Conservation (phyloP, 2,329 filamentous ascomycete genomes). For the Chalara sp. region DNA sequence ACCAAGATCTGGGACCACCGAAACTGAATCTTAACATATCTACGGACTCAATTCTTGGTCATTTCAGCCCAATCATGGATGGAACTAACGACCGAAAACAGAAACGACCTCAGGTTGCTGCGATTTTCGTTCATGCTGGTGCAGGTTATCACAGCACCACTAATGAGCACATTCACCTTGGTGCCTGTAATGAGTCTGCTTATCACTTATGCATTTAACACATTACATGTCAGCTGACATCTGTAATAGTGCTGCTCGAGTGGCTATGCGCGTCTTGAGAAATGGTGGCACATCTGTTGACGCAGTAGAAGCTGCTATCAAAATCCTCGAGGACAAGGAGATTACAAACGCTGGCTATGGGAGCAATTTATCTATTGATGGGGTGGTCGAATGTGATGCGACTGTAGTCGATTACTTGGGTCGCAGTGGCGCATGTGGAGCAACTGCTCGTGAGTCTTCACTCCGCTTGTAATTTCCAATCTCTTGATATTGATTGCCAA, state of each 20-base stretch:
- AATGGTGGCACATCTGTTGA: conserved; percentile 76
- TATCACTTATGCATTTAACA: not conserved
- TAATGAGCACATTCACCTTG: conserved; percentile 79
- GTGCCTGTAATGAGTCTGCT: conserved; percentile 81
- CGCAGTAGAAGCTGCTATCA: conserved; percentile 84
- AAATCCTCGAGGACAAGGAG: conserved; percentile 82
- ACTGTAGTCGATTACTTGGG: conserved; percentile 87
- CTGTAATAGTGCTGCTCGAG: conserved; percentile 62
- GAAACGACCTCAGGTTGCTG: conserved; percentile 40
- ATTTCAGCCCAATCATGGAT: conserved; percentile 18
- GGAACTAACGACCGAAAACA: conserved; percentile 20
- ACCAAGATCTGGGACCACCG: not conserved
- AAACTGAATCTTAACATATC: not conserved
- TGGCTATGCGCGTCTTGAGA: conserved; percentile 75
- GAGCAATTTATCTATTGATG: conserved; percentile 88
- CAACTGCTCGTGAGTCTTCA: conserved; percentile 61
- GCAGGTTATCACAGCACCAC: conserved; percentile 86
- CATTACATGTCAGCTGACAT: conserved; percentile 1
- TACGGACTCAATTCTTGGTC: conserved; percentile 2
- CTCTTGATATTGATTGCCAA: not conserved
- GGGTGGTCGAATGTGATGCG: conserved; percentile 89
- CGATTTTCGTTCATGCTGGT: conserved; percentile 92
- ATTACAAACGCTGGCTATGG: conserved; percentile 97
- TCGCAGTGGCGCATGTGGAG: conserved; percentile 87
- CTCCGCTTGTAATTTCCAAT: too few relatives aligned